Evolutionary conservation across 176 grass and related monocot species (phyloP), one percentile per base, ranked within the genome.

Genomic region (Pharus latifolius): DNA sequence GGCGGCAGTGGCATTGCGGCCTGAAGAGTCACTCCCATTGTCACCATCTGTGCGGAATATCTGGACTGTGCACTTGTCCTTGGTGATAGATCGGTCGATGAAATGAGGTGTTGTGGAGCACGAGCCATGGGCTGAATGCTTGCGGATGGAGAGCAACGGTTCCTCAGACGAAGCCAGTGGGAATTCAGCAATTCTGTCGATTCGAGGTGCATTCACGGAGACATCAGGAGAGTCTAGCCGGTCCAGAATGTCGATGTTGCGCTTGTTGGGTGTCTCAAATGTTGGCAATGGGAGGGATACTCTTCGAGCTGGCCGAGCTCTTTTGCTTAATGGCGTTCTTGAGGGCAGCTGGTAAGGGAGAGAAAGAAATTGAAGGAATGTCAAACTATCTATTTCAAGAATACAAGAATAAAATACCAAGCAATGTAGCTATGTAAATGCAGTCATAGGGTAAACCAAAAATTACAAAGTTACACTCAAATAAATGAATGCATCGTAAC

Each of bases 1-100:
- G 16, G 73, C 67, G 0, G 80, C 81, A 1, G 80, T 86, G 7
- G 79, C 85, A 10, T 88, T 86, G 55, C 61, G 81, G 12, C 88
- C 89, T 0, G 85, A 88, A 3, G 85, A 88, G 48, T 80, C 65
- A 0, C 83, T 86, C 10, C 55, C 85, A 1, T 81, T 92, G 49
- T 96, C 85, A 16, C 60, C 80, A 4, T 87, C 83, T 0, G 78
- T 67, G 16, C 51, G 74, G 1, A 83, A 82, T 6, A 90, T 88
- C 68, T 98, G 94, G 45, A 98, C 42, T 0, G 87, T 98, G 63
- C 87, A 98, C 24, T 98, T 98, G 70, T 98, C 94, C 78, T 98
- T 98, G 33, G 94, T 98, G 83, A 98, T 87, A 0, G 89, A 93
- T 65, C 74, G 81, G 56, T 89, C 85, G 62, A 81, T 77, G n/a